Base-by-base conservation (phyloP, 768 basidiomycete species). In the Artomyces pyxidatus region DNA sequence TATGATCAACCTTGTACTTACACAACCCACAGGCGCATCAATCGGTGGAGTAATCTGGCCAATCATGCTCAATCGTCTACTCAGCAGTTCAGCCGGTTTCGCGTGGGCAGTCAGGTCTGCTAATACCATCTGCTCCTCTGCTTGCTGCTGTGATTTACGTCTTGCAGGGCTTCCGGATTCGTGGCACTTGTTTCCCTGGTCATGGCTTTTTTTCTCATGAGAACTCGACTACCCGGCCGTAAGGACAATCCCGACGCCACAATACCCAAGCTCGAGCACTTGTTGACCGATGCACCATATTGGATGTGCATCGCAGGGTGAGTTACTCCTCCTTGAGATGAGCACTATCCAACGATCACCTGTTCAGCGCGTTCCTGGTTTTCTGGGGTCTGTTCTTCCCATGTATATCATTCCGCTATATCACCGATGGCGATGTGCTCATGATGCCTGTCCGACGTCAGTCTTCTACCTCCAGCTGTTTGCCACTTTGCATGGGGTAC, bases 111-210 rank as follows among this genome's bases (percentile, higher is more conserved):
- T 63, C n/a, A 69, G 75, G n/a, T n/a, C n/a, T n/a, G n/a, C n/a
- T n/a, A n/a, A n/a, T n/a, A n/a, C n/a, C n/a, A n/a, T n/a, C n/a
- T n/a, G n/a, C n/a, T n/a, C n/a, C n/a, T n/a, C n/a, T n/a, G n/a
- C n/a, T n/a, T n/a, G n/a, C n/a, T n/a, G n/a, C n/a, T n/a, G n/a
- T n/a, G n/a, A n/a, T n/a, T n/a, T n/a, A n/a, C n/a, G 40, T 41
- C 14, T 6, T 6, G n/a, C 40, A 41, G 42, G 46, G 69, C 71
- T 12, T 70, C 73, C 14, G 74, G 61, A 4, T 74, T 72, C 56
- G 61, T 78, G 48, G 71, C 72, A 50, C 56, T 76, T 3, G 70
- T 64, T 2, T 61, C 77, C 19, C 64, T 79, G 27, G 39, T 72
- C 32, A 59, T 66, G 25, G 74, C 74, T 12, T 74, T 74, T 52